phyloP scores from a whole-genome alignment of 176 grass and related monocot genomes.

The Oryza longistaminata region DNA sequence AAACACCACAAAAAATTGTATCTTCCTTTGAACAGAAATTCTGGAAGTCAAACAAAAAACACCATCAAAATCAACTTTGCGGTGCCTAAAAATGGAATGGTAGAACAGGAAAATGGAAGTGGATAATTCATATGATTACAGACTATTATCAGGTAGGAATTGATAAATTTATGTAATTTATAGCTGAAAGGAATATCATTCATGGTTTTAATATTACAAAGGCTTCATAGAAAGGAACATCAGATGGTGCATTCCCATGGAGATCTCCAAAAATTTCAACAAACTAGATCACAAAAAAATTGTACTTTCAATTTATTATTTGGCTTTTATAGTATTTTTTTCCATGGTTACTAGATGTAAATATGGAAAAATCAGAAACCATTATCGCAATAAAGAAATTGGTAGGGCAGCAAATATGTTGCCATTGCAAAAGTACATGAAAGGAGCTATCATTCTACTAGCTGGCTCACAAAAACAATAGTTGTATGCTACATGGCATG shows the following conservation, averaged over 20 bases:
- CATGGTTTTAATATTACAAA: background rate
- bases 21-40: slow-evolving; percentile 75
- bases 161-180: slow-evolving; percentile 4
- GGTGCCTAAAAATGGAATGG: background rate
- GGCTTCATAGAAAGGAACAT: background rate
- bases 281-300: background rate
- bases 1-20: slow-evolving; percentile 85
- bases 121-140: background rate
- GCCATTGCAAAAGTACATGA: background rate
- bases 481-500: background rate
- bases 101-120: slow-evolving; percentile 5
- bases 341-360: background rate
- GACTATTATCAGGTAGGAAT: background rate
- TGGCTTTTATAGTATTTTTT: background rate
- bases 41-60: slow-evolving; percentile 45
- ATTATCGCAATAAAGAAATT: background rate
- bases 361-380: background rate
- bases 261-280: background rate
- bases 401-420: background rate
- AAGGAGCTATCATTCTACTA: slow-evolving; percentile 3
- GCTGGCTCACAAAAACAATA: background rate
- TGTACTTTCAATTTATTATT: background rate
- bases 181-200: background rate
- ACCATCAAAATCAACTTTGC: slow-evolving; percentile 15
- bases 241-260: background rate